Evolutionary conservation across 176 grass and related monocot species (phyloP), one percentile per base, ranked within the genome.

Genomic region (Alopecurus myosuroides): DNA sequence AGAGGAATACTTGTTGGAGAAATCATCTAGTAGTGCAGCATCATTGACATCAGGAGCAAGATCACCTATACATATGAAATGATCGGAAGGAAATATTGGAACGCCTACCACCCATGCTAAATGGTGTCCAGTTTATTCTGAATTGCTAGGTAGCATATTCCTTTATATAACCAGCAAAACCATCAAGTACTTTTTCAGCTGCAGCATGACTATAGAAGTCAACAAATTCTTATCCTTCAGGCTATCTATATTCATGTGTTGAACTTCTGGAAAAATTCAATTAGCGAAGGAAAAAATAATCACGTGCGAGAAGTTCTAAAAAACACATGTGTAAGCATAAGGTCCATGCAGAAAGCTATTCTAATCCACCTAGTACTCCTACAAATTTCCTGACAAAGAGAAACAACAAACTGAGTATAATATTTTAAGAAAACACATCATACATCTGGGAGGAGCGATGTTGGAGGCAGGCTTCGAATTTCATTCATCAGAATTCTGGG

Each of bases 21-120:
- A 94, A 70, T 64, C 91, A 73, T 94, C 95, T 70, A 92, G 88
- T 42, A 98, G 40, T 72, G 88, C 85, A 29, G 84, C 74, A 82
- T 98, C 95, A 57, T 84, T 94, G 69, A 98, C 92, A 82, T 98
- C 90, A 31, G 90, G 88, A 84, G 95, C 92, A 83, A 98, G 85
- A 88, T 98, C 95, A 18, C 95, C 95, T 15, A 97, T 92, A 76
- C 94, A 97, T 82, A 97, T 94, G 34, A 92, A 97, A 82, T n/a
- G 90, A 25, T 97, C 92, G 74, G 88, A 87, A 74, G 4, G 95
- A 84, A 51, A 92, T 64, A 69, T 97, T 90, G 0, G 95, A 86
- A 69, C 90, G 92, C 74, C 90, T 94, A 52, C 94, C 92, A 3
- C 92, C 95, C 92, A 91, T 94, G 81, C 92, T 97, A 88, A 97